These are phyloP conservation scores for Penicillium sp. DNA, from an alignment of 2,329 filamentous ascomycete genomes.

Conservation along the genomic window DNA sequence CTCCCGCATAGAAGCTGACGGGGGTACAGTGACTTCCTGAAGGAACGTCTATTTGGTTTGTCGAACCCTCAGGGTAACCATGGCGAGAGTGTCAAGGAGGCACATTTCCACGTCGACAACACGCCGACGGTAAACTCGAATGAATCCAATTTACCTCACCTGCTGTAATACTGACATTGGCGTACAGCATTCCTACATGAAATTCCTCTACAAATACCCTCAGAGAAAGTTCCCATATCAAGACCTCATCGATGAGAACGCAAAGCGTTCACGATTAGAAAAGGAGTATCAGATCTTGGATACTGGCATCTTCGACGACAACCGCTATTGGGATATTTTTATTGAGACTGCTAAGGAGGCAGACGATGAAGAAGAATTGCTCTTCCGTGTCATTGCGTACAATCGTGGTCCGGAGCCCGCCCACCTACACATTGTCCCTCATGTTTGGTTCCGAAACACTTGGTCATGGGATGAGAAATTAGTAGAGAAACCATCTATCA, in stretches of 20 bases:
- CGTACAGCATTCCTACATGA: slow-evolving; percentile 92
- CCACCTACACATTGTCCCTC: slow-evolving; percentile 87
- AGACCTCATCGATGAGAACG: slow-evolving; percentile 81
- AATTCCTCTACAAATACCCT: slow-evolving; percentile 96
- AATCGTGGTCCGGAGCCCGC: slow-evolving; percentile 89
- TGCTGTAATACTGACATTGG: not conserved
- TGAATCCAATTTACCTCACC: not conserved
- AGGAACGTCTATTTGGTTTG: slow-evolving; percentile 90
- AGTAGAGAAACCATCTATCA: slow-evolving; percentile 77
- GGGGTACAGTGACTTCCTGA: slow-evolving; percentile 72
- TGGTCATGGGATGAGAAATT: slow-evolving; percentile 86
- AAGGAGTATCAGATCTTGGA: slow-evolving; percentile 90
- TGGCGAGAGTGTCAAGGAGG: slow-evolving; percentile 95
- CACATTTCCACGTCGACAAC: slow-evolving; percentile 94
- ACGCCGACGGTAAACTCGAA: slow-evolving; percentile 63
- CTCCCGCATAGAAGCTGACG: not conserved
- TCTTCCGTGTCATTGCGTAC: slow-evolving; percentile 95
- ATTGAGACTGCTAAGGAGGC: slow-evolving; percentile 94
- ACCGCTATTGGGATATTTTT: slow-evolving; percentile 94
- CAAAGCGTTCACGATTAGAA: slow-evolving; percentile 69
- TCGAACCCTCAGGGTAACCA: slow-evolving; percentile 97
- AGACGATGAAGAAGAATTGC: slow-evolving; percentile 85
- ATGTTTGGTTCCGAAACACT: slow-evolving; percentile 96
- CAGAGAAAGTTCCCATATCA: slow-evolving; percentile 90
- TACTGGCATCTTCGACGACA: slow-evolving; percentile 81